These are phyloP conservation scores for Hymenoscyphus fructigenus DNA, from an alignment of 2,329 filamentous ascomycete species.

Conservation along the genomic window DNA sequence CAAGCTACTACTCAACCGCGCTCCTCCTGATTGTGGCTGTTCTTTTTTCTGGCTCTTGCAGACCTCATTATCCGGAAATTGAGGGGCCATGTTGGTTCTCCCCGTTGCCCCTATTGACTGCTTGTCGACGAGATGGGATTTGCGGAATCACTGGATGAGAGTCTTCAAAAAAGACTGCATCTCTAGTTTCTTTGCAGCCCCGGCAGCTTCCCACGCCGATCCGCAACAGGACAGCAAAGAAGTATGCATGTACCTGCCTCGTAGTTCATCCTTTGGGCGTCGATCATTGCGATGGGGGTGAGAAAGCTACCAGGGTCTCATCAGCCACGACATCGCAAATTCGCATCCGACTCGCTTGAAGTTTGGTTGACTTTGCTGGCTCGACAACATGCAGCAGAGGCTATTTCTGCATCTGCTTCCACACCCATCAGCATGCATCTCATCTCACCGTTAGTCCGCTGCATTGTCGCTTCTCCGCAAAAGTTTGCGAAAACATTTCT, in stretches of 20 bases:
- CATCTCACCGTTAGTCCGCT: background rate
- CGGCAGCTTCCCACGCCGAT: background rate
- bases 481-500: background rate
- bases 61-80: constrained; percentile 26
- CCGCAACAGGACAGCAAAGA: background rate
- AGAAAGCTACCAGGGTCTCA: background rate
- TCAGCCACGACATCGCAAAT: constrained; percentile 12
- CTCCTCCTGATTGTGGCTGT: background rate
- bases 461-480: constrained; percentile 4
- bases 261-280: constrained; percentile 17
- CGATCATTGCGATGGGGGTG: constrained; percentile 18
- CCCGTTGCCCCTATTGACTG: constrained; percentile 9
- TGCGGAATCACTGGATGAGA: background rate
- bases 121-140: constrained; percentile 21
- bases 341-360: constrained; percentile 12
- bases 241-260: constrained; percentile 17
- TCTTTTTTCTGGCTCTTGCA: constrained; percentile 7
- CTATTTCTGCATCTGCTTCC: constrained; percentile 2
- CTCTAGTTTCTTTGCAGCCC: background rate
- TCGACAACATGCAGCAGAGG: background rate
- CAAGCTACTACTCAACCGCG: background rate
- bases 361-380: constrained; percentile 1
- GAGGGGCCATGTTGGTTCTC: constrained; percentile 11
- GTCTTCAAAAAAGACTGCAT: background rate
- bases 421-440: constrained; percentile 3